Percentiles rank a stretch among this genome's conserved stretches.
phyloP scores from a whole-genome alignment of 192 early-diverging fungal genomes.

The Lunasporangiospora selenospora region DNA sequence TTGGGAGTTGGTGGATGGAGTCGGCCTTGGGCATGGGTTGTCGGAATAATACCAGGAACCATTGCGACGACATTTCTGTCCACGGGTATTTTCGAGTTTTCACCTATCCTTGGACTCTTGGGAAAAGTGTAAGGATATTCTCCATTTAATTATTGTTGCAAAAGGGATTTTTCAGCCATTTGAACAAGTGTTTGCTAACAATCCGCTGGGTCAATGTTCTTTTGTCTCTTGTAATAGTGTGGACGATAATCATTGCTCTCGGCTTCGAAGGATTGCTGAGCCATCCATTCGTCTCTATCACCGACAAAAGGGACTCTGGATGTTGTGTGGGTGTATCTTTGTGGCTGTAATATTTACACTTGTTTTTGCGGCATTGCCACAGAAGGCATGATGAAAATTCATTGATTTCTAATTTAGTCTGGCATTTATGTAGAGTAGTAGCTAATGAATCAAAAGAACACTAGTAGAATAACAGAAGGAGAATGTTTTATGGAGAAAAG shows the following conservation, averaged over 20 bases:
- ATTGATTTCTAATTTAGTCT: no score
- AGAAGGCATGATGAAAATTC: no score
- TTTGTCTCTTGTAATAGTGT: constrained; percentile 3
- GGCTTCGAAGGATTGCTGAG: constrained; percentile 10
- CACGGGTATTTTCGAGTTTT: constrained; percentile 19
- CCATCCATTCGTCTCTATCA: constrained; percentile 8
- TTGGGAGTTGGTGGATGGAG: constrained; percentile 27
- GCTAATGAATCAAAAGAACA: no score
- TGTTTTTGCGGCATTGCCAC: constrained; percentile 21
- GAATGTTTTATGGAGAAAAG: no score
- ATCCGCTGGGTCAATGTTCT: no score
- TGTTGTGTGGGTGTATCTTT: constrained; percentile 4
- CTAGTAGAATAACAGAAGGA: no score
- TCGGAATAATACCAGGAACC: constrained; percentile 25
- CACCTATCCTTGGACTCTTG: constrained; percentile 15
- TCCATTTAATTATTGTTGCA: background rate
- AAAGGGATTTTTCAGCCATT: background rate
- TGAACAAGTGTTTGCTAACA: background rate
- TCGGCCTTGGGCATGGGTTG: constrained; percentile 38
- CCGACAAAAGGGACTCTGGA: constrained; percentile 13
- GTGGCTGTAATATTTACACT: background rate
- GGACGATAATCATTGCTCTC: constrained; percentile 12
- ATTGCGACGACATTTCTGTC: constrained; percentile 4
- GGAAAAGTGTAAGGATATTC: constrained; percentile 14
- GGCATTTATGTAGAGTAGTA: no score